These are phyloP conservation scores for Lactarius indigo DNA, from an alignment of 768 basidiomycete genomes.

Conservation along the genomic window DNA sequence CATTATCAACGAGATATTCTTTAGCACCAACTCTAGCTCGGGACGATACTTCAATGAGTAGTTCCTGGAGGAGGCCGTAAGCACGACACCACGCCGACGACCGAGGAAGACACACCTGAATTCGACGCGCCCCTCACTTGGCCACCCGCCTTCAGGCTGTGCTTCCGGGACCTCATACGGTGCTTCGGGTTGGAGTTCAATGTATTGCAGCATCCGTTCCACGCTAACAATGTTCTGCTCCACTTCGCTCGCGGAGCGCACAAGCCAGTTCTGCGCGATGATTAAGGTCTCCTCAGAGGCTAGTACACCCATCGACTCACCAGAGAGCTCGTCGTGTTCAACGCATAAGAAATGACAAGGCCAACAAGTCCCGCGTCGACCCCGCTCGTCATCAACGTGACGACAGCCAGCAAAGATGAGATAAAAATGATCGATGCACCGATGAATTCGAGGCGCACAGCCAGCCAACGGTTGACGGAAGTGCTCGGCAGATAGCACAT, in stretches of 20 bases:
- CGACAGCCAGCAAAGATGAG: constrained; percentile 62
- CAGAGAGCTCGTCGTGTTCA: constrained; percentile 79
- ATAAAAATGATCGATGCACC: constrained; percentile 77
- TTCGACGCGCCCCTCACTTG: constrained; percentile 63
- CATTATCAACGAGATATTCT: constrained; percentile 65
- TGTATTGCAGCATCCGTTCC: constrained; percentile 84
- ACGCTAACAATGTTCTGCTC: constrained; percentile 90
- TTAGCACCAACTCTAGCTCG: constrained; percentile 78
- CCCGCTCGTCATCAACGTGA: constrained; percentile 66
- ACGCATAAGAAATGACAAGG: constrained; percentile 77
- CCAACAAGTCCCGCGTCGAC: constrained; percentile 89
- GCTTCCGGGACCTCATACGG: constrained; percentile 61
- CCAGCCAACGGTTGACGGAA: constrained; percentile 79
- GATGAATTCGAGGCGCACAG: constrained; percentile 78
- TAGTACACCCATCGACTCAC: constrained; percentile 39
- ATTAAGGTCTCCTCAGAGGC: neutral
- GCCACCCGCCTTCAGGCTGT: constrained; percentile 63
- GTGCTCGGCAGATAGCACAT: constrained; percentile 62
- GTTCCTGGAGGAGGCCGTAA: constrained; percentile 37
- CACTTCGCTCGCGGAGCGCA: constrained; percentile 79
- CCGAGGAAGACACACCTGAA: constrained; percentile 52
- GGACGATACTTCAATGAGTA: constrained; percentile 79
- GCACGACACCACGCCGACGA: neutral
- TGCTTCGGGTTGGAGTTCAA: constrained; percentile 68
- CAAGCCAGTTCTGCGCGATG: constrained; percentile 68